Base-by-base conservation (phyloP, 352 stramenopile genomes). In the Halophytophthora batemanensis region DNA sequence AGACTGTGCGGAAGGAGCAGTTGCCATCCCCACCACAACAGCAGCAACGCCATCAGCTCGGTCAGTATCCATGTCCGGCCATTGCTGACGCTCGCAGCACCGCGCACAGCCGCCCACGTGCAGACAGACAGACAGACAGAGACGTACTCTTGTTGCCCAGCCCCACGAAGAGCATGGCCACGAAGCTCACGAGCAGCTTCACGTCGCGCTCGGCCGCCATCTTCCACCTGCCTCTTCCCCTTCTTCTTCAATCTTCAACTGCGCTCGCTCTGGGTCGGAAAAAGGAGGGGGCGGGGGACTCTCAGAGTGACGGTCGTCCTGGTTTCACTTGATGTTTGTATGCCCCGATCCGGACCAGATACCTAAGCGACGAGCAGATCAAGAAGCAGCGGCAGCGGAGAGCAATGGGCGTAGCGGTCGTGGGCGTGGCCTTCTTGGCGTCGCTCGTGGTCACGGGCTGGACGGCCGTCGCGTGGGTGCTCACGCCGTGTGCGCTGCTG, bases 101-200 rank as follows among this genome's bases (percentile, higher is more conserved):
- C n/a, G n/a, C n/a, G n/a, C n/a, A n/a, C n/a, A n/a, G n/a, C n/a
- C n/a, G n/a, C n/a, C n/a, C n/a, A n/a, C n/a, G n/a, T n/a, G n/a
- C n/a, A n/a, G n/a, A n/a, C 19, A 52, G 45, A 29, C 35, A 21
- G 18, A n/a, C n/a, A n/a, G n/a, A n/a, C n/a, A 17, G 46, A 12
- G 33, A 69, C 74, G 50, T 58, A 93, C 82, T 91, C 51, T 93
- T 93, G 63, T 91, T 91, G 58, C 82, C 82, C 18, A 93, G 77
- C 2, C 82, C 82, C 33, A 93, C 74, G 60, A 93, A 86, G 23
- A 93, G 67, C 71, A 93, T 87, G 19, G 77, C 77, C 41, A 91
- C 59, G 57, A 93, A 93, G 68, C 75, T 87, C 51, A 85, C 65
- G 53, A 90, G 63, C 15, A 93, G 77, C 75, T 87, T 84, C 49